Evolutionary conservation across 2,329 filamentous ascomycete genomes (phyloP).

Genomic region (Helicocarpus griseus): DNA sequence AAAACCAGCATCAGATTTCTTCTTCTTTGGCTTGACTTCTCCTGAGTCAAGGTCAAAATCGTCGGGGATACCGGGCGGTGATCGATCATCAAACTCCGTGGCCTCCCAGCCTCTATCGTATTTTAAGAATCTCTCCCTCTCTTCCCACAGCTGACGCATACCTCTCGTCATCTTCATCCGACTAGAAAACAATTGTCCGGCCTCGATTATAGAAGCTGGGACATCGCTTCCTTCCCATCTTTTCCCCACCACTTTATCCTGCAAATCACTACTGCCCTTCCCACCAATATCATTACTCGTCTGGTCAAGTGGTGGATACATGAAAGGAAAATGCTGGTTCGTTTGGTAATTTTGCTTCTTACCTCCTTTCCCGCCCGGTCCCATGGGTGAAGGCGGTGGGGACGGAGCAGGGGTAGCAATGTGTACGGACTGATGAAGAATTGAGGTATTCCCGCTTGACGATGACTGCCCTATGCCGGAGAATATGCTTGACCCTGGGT

Average conservation of each 20-base stretch:
- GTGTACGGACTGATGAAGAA: conserved; percentile 90
- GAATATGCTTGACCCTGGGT: conserved; percentile 53
- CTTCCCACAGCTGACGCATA: conserved; percentile 89
- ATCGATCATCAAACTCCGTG: conserved; percentile 29
- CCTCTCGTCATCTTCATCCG: conserved; percentile 85
- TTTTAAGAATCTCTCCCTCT: conserved; percentile 81
- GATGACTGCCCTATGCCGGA: conserved; percentile 43
- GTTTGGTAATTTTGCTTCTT: conserved; percentile 99
- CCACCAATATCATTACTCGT: conserved; percentile 84
- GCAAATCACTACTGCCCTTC: conserved; percentile 71
- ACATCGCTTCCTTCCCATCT: conserved; percentile 84
- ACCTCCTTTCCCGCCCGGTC: conserved; percentile 72
- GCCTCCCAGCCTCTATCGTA: conserved; percentile 83
- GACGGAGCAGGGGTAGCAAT: conserved; percentile 98
- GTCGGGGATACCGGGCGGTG: conserved; percentile 28
- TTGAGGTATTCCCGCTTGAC: conserved; percentile 49
- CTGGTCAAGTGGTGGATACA: conserved; percentile 87
- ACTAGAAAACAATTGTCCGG: conserved; percentile 80
- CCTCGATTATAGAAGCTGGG: conserved; percentile 88
- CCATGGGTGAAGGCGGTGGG: conserved; percentile 83
- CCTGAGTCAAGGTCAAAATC: conserved; percentile 12
- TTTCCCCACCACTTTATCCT: conserved; percentile 52
- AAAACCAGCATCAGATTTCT: conserved; percentile 8
- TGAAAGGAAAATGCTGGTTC: conserved; percentile 95
- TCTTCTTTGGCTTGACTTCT: conserved; percentile 6